phyloP scores from a whole-genome alignment of 139 green algal species.

The Chlamydomonas sp. region DNA sequence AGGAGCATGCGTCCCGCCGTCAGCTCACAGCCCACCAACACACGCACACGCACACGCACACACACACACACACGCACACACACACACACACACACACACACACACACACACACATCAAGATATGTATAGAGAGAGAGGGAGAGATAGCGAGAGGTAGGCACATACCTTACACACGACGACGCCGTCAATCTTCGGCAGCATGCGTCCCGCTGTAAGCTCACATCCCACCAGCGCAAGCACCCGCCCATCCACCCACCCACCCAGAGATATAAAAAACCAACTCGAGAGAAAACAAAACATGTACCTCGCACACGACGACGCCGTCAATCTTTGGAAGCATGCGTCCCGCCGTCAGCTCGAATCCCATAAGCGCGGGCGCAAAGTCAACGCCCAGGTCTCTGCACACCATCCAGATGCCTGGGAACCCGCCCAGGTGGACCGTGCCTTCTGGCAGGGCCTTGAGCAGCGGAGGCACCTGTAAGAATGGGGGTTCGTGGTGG shows the following conservation, averaged over 20 bases:
- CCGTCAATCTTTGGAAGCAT: slow-evolving; percentile 64
- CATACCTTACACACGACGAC: slow-evolving; percentile 49
- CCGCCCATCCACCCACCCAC: not conserved
- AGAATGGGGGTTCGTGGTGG: no score
- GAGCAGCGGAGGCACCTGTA: slow-evolving; percentile 56
- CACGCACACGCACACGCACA: not conserved
- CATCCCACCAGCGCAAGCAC: slow-evolving; percentile 69
- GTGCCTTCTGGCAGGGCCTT: slow-evolving; percentile 39
- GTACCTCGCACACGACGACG: slow-evolving; percentile 48
- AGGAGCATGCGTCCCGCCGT: no score
- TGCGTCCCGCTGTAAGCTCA: slow-evolving; percentile 56
- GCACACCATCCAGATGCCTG: slow-evolving; percentile 2
- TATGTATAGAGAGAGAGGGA: not conserved
- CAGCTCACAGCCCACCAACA: no score
- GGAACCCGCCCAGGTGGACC: slow-evolving; percentile 6
- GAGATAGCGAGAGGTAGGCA: not conserved
- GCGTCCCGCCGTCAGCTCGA: slow-evolving; percentile 57
- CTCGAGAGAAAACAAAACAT: not conserved
- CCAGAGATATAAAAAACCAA: not conserved
- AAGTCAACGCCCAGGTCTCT: slow-evolving; percentile 61
- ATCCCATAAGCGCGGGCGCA: slow-evolving; percentile 65
- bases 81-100: not conserved
- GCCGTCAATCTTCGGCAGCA: slow-evolving; percentile 60
- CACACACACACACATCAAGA: not conserved
- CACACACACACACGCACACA: not conserved